Evolutionary conservation across 345 rosid species (phyloP).

Genomic region (Populus deltoides): DNA sequence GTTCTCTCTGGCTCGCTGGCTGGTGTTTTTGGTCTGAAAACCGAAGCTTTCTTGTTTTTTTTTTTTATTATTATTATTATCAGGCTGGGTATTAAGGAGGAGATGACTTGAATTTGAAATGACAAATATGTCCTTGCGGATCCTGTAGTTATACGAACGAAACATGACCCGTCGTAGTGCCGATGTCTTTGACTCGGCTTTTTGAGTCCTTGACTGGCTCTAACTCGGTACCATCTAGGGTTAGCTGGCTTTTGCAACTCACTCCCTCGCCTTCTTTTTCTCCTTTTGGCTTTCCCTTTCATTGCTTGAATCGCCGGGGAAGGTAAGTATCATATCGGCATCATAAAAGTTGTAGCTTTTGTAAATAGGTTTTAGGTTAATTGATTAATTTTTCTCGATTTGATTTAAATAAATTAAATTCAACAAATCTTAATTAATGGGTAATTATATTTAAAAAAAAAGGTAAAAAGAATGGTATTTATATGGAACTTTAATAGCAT

Average conservation of each 20-base stretch:
- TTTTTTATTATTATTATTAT: neutral
- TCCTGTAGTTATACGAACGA: neutral
- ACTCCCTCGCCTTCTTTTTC: neutral
- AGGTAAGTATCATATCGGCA: neutral
- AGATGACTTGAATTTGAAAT: neutral
- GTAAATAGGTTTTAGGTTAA: neutral
- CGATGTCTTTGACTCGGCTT: neutral
- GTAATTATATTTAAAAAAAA: too few species aligned
- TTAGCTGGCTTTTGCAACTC: neutral
- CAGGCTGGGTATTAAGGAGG: neutral
- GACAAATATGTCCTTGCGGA: neutral
- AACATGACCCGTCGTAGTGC: neutral
- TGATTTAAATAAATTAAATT: neutral
- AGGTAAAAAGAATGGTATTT: too few species aligned
- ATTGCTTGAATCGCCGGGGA: neutral
- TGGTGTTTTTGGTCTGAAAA: neutral
- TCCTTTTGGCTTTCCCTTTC: neutral
- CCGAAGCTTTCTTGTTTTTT: neutral
- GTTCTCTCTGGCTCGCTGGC: neutral
- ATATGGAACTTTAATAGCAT: neutral
- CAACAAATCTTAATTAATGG: neutral
- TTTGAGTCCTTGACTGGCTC: neutral
- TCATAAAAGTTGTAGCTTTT: neutral
- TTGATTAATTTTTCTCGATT: too few species aligned
- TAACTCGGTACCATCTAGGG: neutral